phyloP scores from a whole-genome alignment of 2,329 filamentous ascomycete species.

The Periconia digitata region DNA sequence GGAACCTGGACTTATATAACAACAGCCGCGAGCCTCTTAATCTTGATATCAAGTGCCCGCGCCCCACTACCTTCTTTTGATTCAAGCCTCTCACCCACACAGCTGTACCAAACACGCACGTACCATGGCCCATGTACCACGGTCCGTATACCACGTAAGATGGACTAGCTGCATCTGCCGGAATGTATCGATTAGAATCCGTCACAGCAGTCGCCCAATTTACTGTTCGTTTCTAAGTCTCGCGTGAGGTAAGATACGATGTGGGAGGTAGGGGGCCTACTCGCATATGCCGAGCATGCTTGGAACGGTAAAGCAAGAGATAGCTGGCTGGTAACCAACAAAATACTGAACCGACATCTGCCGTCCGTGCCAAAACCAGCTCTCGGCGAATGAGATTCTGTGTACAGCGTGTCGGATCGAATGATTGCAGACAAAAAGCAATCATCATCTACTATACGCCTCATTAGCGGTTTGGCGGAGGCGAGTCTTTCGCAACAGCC shows the following conservation, averaged over 20 bases:
- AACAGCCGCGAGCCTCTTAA: no score
- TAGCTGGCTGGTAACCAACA: not conserved
- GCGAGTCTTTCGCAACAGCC: no score
- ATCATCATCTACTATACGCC: no score
- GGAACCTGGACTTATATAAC: no score
- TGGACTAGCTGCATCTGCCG: conserved; percentile 21
- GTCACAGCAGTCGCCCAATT: not conserved
- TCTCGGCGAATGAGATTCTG: not conserved
- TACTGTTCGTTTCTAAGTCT: not conserved
- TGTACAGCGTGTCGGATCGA: not conserved
- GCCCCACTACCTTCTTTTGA: not conserved
- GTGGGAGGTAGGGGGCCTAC: not conserved
- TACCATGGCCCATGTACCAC: not conserved
- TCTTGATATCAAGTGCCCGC: no score
- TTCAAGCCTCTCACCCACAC: no score
- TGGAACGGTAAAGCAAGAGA: not conserved
- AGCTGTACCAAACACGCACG: no score
- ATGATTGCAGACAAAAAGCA: not conserved
- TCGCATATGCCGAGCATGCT: conserved; percentile 17
- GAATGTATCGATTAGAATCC: not conserved
- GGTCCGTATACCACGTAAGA: not conserved
- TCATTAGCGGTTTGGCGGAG: not conserved
- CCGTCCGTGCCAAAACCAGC: conserved; percentile 23
- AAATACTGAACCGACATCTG: conserved; percentile 17
- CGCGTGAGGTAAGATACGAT: not conserved